These are phyloP conservation scores for Clathrus columnatus DNA, from an alignment of 768 basidiomycete genomes.

Conservation along the genomic window DNA sequence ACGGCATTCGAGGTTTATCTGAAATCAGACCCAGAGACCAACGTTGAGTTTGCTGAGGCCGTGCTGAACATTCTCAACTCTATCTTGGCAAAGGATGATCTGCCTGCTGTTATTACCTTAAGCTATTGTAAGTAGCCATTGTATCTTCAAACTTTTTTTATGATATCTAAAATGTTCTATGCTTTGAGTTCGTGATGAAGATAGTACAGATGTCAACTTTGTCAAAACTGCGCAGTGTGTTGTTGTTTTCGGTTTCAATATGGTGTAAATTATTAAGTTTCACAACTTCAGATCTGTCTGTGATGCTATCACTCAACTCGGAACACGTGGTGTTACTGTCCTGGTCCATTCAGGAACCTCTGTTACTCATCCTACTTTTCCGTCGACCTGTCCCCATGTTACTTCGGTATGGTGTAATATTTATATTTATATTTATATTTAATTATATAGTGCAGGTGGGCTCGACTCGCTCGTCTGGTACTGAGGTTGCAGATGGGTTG, in stretches of 20 bases:
- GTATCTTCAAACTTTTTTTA: no score
- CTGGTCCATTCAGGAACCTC: conserved; percentile 15
- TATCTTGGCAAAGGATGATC: no score
- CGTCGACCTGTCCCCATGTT: conserved; percentile 13
- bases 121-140: no score
- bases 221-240: conserved; percentile 18
- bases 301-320: conserved; percentile 20
- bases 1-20: no score
- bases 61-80: no score
- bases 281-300: conserved; percentile 16
- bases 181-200: no score
- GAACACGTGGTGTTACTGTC: conserved; percentile 15
- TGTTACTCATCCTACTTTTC: conserved; percentile 14
- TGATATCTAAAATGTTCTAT: no score
- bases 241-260: neutral
- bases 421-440: neutral
- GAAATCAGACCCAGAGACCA: no score
- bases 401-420: neutral
- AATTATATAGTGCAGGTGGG: conserved; percentile 9
- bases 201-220: no score
- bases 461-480: conserved; percentile 7
- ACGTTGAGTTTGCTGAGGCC: no score
- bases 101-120: no score
- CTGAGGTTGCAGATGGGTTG: conserved; percentile 12
- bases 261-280: neutral